Base-by-base conservation (phyloP, 2,329 filamentous ascomycete species). In the Coleophoma eucalyptorum region DNA sequence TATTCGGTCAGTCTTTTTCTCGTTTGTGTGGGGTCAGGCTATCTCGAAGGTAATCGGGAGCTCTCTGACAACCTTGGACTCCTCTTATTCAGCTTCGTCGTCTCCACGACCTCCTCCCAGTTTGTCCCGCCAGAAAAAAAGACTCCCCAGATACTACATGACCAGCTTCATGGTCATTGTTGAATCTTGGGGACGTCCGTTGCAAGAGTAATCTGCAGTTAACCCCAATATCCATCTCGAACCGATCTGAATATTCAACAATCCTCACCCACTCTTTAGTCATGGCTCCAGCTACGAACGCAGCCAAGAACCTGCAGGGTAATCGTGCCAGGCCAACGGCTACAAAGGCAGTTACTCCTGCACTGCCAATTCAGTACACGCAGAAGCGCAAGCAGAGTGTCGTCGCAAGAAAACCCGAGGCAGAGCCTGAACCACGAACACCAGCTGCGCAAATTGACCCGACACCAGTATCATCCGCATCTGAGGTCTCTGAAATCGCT, bases 101-200 rank as follows among this genome's bases (percentile, higher is more conserved):
- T 42, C 40, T 8, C 40, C 18, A 18, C 40, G 40, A 42, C 40
- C 40, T 42, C 21, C 40, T 42, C 21, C 16, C 40, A 26, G 26
- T 42, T 18, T 21, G 40, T 20, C 40, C 21, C 18, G 19, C 40
- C 15, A 42, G 40, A 18, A 42, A 18, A 45, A 55, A 52, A 58
- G 61, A 62, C 61, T 63, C 62, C 64, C 62, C 62, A 60, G 62
- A 65, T 63, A 52, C 56, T 65, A 61, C 62, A 65, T 65, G 61
- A 65, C 62, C 61, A 56, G 48, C 44, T 46, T 46, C 33, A 50
- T 56, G 64, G 65, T 65, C 62, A 62, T 59, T 58, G 65, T 64
- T 65, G 53, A 65, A 64, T 64, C 63, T 66, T 65, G 65, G 65
- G 64, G 65, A 67, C 61, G 63, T 65, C 65, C 56, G 54, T 58